Conservation (phyloP, 371 early-diverging fungal species). For the Coemansia sp. region DNA sequence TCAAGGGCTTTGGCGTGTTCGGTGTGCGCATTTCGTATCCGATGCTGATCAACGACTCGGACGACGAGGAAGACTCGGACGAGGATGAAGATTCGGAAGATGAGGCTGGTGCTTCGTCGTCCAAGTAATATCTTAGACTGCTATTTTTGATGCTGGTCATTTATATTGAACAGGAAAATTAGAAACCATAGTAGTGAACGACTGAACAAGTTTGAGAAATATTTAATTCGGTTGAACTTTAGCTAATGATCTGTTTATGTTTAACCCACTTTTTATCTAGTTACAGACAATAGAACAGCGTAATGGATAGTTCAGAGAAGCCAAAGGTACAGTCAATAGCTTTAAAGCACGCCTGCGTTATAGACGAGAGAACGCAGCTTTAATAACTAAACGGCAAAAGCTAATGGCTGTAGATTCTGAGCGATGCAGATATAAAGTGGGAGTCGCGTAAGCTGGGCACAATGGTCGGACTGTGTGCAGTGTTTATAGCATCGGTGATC, state of each 20-base stretch:
- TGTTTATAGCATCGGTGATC: constrained; percentile 38
- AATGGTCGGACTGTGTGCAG: constrained; percentile 30
- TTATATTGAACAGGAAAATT: too few species aligned
- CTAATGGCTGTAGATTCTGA: constrained; percentile 26
- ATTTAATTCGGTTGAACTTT: too few species aligned
- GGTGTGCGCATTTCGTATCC: constrained; percentile 51
- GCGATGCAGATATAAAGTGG: constrained; percentile 34
- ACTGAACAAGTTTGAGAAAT: not conserved
- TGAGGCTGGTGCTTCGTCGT: constrained; percentile 13
- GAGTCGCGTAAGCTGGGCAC: constrained; percentile 48
- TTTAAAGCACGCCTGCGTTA: not conserved
- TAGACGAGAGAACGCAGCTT: not conserved
- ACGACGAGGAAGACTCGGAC: constrained; percentile 16
- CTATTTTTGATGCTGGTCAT: too few species aligned
- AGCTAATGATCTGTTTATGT: too few species aligned
- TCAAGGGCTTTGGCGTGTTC: constrained; percentile 49
- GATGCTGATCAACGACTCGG: constrained; percentile 38
- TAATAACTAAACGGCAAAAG: not conserved
- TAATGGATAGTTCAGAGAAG: constrained; percentile 1
- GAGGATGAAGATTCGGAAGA: constrained; percentile 5
- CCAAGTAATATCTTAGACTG: constrained; percentile 6
- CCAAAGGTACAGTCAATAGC: not conserved
- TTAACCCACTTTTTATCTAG: too few species aligned
- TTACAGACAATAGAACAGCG: not conserved
- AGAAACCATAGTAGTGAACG: not conserved